Percentiles rank a stretch among this genome's conserved stretches.
Conservation (phyloP, 192 early-diverging fungal species). For the Thamnidium elegans region DNA sequence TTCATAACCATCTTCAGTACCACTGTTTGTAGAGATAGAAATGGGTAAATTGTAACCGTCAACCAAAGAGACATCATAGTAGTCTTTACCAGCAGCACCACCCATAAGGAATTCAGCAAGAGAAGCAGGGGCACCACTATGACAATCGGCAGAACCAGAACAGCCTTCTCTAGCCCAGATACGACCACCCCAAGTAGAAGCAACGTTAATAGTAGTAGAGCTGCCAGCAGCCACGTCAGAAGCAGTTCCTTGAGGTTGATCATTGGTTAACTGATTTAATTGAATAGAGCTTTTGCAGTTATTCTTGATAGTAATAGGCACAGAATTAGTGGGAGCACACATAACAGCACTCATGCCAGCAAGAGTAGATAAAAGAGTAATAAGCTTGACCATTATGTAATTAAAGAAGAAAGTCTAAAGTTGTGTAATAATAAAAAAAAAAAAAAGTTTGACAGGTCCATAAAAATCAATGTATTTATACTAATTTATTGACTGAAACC, state of each 20-base stretch:
- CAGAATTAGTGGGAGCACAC: constrained; percentile 12
- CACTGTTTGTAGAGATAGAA: constrained; percentile 17
- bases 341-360: constrained; percentile 4
- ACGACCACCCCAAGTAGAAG: constrained; percentile 28
- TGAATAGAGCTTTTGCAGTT: constrained; percentile 14
- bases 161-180: constrained; percentile 28
- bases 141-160: constrained; percentile 12
- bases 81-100: constrained; percentile 19
- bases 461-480: neutral
- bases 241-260: neutral
- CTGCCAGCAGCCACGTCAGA: constrained; percentile 10
- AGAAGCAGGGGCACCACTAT: constrained; percentile 22
- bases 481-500: neutral
- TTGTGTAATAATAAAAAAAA: neutral
- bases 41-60: constrained; percentile 34
- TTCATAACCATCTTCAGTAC: constrained; percentile 2
- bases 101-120: constrained; percentile 30
- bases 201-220: constrained; percentile 14
- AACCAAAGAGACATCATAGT: constrained; percentile 29
- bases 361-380: constrained; percentile 1
- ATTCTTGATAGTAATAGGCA: constrained; percentile 25
- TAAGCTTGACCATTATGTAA: neutral
- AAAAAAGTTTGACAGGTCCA: neutral
- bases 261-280: constrained; percentile 24
- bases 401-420: neutral